A percentile compares a stretch with the other conserved stretches of the same genome.
Evolutionary conservation across 2,329 filamentous ascomycete genomes (phyloP).

Genomic region (Aspergillus puulaauensis): DNA sequence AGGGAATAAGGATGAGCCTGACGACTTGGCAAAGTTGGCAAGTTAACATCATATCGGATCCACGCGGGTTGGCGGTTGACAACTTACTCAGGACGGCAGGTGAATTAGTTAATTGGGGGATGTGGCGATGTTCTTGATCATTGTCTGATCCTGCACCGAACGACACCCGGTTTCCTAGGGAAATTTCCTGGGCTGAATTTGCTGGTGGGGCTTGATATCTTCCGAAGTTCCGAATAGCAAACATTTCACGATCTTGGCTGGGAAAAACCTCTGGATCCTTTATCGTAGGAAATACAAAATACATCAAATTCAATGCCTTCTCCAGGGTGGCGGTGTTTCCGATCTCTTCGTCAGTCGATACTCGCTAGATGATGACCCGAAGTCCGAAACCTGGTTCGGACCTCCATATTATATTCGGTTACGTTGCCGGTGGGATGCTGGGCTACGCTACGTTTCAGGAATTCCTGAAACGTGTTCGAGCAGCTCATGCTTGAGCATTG

Average conservation of each 20-base stretch:
- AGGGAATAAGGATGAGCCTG: not conserved
- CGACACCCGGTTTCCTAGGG: not conserved
- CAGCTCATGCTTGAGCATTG: not conserved
- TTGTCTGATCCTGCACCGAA: not conserved
- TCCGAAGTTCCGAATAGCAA: not conserved
- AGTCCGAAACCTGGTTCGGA: not conserved
- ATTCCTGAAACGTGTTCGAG: not conserved
- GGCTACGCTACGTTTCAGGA: not conserved
- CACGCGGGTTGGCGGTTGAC: not conserved
- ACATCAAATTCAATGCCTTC: not conserved
- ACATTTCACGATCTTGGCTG: not conserved
- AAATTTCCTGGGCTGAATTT: not conserved
- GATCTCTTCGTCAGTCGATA: not conserved
- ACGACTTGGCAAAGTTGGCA: constrained; percentile 5
- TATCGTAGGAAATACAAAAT: too few species aligned
- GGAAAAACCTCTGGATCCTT: too few species aligned
- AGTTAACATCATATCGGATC: not conserved
- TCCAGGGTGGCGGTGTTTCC: not conserved
- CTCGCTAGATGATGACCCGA: not conserved
- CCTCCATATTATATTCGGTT: not conserved
- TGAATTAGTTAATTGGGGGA: not conserved
- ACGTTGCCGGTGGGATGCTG: not conserved
- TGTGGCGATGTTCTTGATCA: not conserved
- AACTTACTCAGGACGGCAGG: too few species aligned
- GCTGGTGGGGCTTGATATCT: not conserved